A percentile compares a stretch with the other conserved stretches of the same genome.
These are phyloP conservation scores for Leccinum uliginosum DNA, from an alignment of 768 basidiomycete species.

Conservation along the genomic window DNA sequence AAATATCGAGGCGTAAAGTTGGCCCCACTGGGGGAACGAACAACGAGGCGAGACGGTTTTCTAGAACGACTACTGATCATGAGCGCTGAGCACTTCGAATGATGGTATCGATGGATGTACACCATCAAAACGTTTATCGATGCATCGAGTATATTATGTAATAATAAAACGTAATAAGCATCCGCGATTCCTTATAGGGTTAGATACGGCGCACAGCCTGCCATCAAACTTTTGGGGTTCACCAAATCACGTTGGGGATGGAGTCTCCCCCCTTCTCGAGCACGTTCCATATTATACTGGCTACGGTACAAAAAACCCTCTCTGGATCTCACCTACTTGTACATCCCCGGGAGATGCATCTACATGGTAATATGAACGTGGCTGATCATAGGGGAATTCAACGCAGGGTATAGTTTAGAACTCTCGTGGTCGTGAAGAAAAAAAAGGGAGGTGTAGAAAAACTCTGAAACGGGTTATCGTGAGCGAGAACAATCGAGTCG, in stretches of 20 bases:
- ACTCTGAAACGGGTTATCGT: constrained; percentile 13
- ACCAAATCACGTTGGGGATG: constrained; percentile 5
- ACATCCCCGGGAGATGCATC: constrained; percentile 7
- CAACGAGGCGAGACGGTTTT: background rate
- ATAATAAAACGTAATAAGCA: background rate
- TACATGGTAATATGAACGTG: constrained; percentile 17
- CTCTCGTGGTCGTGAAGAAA: constrained; percentile 3
- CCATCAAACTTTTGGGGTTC: background rate
- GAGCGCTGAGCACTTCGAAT: background rate
- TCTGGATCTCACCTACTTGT: background rate
- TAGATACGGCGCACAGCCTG: background rate
- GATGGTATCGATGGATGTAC: background rate
- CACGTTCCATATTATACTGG: constrained; percentile 10
- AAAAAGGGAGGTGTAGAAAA: background rate
- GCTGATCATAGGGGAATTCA: constrained; percentile 10
- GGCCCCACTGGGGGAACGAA: background rate
- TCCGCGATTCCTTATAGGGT: constrained; percentile 1
- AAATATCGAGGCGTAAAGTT: background rate
- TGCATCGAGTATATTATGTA: background rate
- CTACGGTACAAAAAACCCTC: constrained; percentile 12
- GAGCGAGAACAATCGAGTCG: constrained; percentile 8
- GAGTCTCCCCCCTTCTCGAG: background rate
- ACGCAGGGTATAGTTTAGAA: constrained; percentile 11
- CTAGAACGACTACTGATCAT: background rate
- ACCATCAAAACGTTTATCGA: background rate